Evolutionary conservation across 768 basidiomycete genomes (phyloP).

Genomic region (Phallus indusiatus): DNA sequence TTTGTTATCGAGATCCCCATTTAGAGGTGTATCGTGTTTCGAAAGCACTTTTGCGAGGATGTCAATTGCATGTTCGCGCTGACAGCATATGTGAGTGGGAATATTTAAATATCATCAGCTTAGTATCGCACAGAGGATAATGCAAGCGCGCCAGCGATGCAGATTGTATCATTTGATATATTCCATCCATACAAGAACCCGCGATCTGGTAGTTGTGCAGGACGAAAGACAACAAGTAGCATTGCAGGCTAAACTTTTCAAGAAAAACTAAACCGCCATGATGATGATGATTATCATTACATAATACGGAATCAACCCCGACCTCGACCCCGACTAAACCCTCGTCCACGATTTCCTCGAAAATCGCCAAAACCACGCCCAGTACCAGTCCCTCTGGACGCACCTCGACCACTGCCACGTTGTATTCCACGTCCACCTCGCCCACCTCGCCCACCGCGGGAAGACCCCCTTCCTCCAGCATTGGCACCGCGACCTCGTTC

Average conservation of each 20-base stretch:
- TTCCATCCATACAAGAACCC: constrained; percentile 8
- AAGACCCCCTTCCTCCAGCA: constrained; percentile 21
- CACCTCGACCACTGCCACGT: constrained; percentile 22
- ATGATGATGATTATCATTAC: constrained; percentile 16
- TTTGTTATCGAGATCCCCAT: not conserved
- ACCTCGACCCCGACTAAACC: constrained; percentile 35
- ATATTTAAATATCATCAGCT: not conserved
- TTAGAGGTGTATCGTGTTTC: not conserved
- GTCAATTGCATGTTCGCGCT: not conserved
- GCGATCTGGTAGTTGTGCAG: not conserved
- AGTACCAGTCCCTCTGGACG: constrained; percentile 25
- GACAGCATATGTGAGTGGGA: not conserved
- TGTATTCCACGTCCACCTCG: constrained; percentile 19
- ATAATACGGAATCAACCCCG: constrained; percentile 18
- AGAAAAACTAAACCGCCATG: not conserved
- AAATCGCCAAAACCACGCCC: constrained; percentile 12
- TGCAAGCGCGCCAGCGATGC: constrained; percentile 1
- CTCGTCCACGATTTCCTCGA: constrained; percentile 14
- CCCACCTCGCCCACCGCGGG: constrained; percentile 25
- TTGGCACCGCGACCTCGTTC: constrained; percentile 31
- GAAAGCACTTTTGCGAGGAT: not conserved
- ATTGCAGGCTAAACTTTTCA: not conserved
- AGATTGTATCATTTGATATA: not conserved
- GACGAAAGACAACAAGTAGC: not conserved
- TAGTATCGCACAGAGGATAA: not conserved